These are phyloP conservation scores for Monilinia laxa DNA, from an alignment of 2,329 filamentous ascomycete genomes.

Conservation along the genomic window DNA sequence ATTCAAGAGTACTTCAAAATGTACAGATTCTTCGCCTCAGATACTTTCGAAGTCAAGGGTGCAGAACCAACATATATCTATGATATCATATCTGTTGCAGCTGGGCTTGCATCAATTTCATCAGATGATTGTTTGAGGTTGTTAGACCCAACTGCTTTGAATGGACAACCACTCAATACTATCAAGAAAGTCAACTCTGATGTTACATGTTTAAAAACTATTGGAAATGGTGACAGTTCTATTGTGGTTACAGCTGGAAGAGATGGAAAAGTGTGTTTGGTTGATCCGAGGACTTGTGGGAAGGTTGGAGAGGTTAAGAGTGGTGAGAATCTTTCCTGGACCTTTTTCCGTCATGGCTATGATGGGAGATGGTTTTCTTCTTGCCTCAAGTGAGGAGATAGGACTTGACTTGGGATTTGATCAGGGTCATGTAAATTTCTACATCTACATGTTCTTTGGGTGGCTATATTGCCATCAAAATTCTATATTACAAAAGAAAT, in stretches of 20 bases:
- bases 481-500: background rate
- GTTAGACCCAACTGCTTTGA: conserved; percentile 59
- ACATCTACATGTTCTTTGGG: background rate
- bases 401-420: background rate
- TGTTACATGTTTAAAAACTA: conserved; percentile 60
- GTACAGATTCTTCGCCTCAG: conserved; percentile 36
- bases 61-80: conserved; percentile 46
- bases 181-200: conserved; percentile 58
- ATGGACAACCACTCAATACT: conserved; percentile 49
- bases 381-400: conserved; percentile 11
- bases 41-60: conserved; percentile 34
- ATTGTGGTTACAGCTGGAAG: conserved; percentile 69
- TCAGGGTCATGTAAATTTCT: background rate
- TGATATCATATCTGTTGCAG: conserved; percentile 41
- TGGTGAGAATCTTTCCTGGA: conserved; percentile 35
- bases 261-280: conserved; percentile 65
- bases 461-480: background rate
- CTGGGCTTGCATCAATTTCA: conserved; percentile 50
- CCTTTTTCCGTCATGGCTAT: background rate
- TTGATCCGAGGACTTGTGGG: conserved; percentile 60
- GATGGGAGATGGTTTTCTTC: background rate
- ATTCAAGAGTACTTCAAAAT: conserved; percentile 40
- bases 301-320: conserved; percentile 44
- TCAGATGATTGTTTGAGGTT: conserved; percentile 70
- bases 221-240: conserved; percentile 47